Evolutionary conservation across 768 basidiomycete species (phyloP).

Genomic region (Trametes gibbosa): DNA sequence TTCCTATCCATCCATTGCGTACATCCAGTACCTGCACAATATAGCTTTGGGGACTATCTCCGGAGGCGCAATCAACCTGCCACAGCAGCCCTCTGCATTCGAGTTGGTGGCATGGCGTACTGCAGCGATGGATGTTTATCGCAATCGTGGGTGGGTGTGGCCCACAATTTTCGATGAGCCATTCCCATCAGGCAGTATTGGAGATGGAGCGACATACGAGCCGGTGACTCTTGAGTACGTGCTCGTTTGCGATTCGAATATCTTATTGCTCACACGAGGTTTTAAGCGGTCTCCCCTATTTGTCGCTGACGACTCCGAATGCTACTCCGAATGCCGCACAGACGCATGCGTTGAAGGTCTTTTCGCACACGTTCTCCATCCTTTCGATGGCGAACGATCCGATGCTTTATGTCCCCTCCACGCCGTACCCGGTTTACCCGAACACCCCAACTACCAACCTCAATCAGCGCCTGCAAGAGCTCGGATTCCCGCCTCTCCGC

Average conservation of each 20-base stretch:
- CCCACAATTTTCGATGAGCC: conserved; percentile 41
- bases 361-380: conserved; percentile 56
- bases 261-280: neutral
- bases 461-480: conserved; percentile 60
- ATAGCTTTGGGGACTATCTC: conserved; percentile 5
- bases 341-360: conserved; percentile 59
- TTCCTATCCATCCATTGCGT: conserved; percentile 2
- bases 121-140: conserved; percentile 28
- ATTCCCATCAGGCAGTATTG: conserved; percentile 28
- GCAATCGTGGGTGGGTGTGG: conserved; percentile 40
- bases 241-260: neutral
- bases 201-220: conserved; percentile 35
- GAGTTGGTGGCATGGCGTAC: conserved; percentile 17
- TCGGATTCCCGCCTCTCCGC: conserved; percentile 56
- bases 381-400: conserved; percentile 31
- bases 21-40: conserved; percentile 6
- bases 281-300: conserved; percentile 50
- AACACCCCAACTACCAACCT: conserved; percentile 36
- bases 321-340: conserved; percentile 57
- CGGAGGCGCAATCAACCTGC: neutral
- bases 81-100: neutral
- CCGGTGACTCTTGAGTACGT: conserved; percentile 31
- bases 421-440: conserved; percentile 34
- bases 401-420: neutral
- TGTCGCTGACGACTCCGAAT: conserved; percentile 46